Percentiles rank a stretch among this genome's conserved stretches.
phyloP scores from a whole-genome alignment of 2,329 filamentous ascomycete species.

The Epichloe glyceriae region DNA sequence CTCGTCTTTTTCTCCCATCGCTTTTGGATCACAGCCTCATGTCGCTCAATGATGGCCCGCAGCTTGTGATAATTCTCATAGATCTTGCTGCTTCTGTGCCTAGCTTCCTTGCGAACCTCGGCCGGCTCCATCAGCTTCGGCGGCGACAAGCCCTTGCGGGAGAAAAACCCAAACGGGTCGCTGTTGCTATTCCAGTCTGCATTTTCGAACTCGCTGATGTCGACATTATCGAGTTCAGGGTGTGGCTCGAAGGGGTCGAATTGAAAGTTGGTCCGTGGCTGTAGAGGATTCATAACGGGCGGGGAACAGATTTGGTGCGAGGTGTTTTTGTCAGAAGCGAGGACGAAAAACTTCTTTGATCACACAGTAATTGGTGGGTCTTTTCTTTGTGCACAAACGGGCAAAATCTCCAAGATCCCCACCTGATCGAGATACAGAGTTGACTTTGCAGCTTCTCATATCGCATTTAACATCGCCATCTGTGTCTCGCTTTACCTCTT shows the following conservation, averaged over 20 bases:
- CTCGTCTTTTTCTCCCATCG: constrained; percentile 42
- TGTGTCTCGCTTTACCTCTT: too few relatives aligned
- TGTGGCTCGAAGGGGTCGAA: constrained; percentile 6
- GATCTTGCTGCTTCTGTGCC: constrained; percentile 14
- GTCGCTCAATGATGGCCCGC: constrained; percentile 30
- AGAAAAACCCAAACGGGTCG: constrained; percentile 1
- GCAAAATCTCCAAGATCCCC: too few relatives aligned
- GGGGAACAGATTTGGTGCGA: too few relatives aligned
- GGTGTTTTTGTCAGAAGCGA: too few relatives aligned
- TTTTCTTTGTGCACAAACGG: too few relatives aligned
- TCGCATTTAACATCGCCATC: too few relatives aligned
- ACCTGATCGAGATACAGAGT: too few relatives aligned
- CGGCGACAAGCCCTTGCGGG: constrained; percentile 1
- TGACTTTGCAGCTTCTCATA: too few relatives aligned
- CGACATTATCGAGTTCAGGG: neutral
- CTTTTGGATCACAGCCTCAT: constrained; percentile 37
- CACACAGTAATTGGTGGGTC: too few relatives aligned
- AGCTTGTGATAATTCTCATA: constrained; percentile 23
- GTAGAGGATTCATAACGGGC: constrained; percentile 1
- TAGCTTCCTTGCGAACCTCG: constrained; percentile 7
- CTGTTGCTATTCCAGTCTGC: constrained; percentile 1
- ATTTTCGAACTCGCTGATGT: neutral
- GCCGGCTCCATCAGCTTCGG: constrained; percentile 1
- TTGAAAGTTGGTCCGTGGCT: neutral
- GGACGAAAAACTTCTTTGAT: too few relatives aligned